Evolutionary conservation across 345 rosid genomes (phyloP).

Genomic region (Turritis glabra): DNA sequence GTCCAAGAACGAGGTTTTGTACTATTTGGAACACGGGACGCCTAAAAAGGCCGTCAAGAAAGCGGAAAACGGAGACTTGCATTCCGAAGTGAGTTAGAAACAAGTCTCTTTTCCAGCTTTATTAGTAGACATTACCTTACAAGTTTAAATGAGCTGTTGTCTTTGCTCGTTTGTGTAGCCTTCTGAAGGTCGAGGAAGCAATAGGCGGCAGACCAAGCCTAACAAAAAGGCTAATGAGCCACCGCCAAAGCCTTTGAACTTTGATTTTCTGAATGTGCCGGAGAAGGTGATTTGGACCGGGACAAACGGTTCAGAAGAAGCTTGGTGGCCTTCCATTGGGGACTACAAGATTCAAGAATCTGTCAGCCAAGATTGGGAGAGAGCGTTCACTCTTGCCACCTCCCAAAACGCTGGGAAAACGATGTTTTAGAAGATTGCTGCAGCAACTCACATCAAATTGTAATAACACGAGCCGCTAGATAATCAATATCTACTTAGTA

Average conservation of each 20-base stretch:
- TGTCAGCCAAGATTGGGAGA: constrained; percentile 48
- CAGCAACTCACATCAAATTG: background rate
- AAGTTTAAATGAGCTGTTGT: background rate
- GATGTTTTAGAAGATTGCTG: constrained; percentile 16
- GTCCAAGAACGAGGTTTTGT: constrained; percentile 42
- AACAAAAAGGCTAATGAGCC: constrained; percentile 18
- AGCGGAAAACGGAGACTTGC: constrained; percentile 24
- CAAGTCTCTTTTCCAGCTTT: background rate
- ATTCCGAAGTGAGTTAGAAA: constrained; percentile 40
- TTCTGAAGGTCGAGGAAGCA: constrained; percentile 36
- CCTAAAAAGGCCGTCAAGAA: constrained; percentile 22
- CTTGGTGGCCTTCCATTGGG: constrained; percentile 56
- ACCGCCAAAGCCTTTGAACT: constrained; percentile 28
- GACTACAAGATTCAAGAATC: constrained; percentile 49
- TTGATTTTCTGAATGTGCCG: constrained; percentile 56
- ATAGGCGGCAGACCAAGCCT: constrained; percentile 23
- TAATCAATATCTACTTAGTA: background rate
- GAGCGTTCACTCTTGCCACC: constrained; percentile 42
- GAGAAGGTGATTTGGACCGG: constrained; percentile 57
- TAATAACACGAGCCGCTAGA: background rate
- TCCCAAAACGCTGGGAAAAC: background rate
- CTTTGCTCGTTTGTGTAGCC: constrained; percentile 32
- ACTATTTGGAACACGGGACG: constrained; percentile 39
- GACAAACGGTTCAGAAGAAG: constrained; percentile 31
- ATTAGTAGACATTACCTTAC: background rate